phyloP scores from a whole-genome alignment of 2,329 filamentous ascomycete genomes.

The Allantophomopsis cytisporea region DNA sequence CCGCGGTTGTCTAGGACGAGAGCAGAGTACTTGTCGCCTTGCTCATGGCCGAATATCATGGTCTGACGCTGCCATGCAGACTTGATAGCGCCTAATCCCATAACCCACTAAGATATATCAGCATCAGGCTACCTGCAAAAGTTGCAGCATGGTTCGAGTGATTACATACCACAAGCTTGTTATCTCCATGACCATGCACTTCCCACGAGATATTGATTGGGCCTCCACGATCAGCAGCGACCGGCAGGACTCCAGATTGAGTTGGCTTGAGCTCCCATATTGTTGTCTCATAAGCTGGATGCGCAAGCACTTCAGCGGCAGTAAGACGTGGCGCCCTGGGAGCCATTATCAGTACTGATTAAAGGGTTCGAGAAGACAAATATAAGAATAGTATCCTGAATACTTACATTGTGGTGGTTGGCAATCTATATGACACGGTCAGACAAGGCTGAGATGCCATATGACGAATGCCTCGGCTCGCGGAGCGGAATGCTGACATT shows the following conservation, averaged over 20 bases:
- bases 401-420: too few relatives aligned
- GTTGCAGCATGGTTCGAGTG: slow-evolving; percentile 1
- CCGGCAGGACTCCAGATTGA: slow-evolving; percentile 42
- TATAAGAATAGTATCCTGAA: too few relatives aligned
- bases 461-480: too few relatives aligned
- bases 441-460: too few relatives aligned
- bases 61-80: slow-evolving; percentile 74
- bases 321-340: slow-evolving; percentile 17
- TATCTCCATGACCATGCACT: slow-evolving; percentile 61
- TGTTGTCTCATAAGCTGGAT: slow-evolving; percentile 52
- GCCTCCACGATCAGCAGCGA: slow-evolving; percentile 59
- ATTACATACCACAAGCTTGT: slow-evolving; percentile 56
- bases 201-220: slow-evolving; percentile 69
- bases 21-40: slow-evolving; percentile 53
- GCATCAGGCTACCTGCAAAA: slow-evolving; percentile 1
- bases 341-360: neutral
- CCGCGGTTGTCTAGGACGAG: slow-evolving; percentile 73
- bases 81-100: slow-evolving; percentile 61
- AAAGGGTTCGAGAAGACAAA: too few relatives aligned
- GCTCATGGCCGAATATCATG: slow-evolving; percentile 64
- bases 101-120: slow-evolving; percentile 46
- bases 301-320: slow-evolving; percentile 42
- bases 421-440: too few relatives aligned
- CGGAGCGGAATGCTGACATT: too few relatives aligned
- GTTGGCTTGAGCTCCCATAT: slow-evolving; percentile 59